Base-by-base conservation (phyloP, 441 rosid genomes). In the Syzygium syzygioides region DNA sequence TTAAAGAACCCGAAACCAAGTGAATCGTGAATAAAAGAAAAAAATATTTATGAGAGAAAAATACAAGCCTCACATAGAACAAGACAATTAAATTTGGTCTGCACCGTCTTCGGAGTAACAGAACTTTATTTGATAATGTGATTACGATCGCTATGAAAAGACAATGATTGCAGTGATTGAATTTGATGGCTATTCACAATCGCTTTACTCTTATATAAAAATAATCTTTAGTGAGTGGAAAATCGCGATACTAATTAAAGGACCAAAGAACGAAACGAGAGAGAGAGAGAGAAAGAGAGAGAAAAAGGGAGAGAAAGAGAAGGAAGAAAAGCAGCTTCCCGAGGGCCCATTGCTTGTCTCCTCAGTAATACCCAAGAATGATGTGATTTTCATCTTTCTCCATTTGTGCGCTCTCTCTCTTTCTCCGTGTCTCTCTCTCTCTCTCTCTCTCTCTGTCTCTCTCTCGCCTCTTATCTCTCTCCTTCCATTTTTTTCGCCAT, bases 321-420 rank as follows among this genome's bases (percentile, higher is more conserved):
- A 79, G 84, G 56, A 66, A 76, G 79, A 28, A 87, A 52, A 87
- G 84, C 62, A 87, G 83, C 84, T 87, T 87, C 88, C 30, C 54
- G 8, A n/a, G 88, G 88, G 59, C 87, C 88, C 88, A 66, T 66
- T 87, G 5, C 84, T 52, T 87, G 88, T 87, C 88, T 66, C 88
- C 88, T 66, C n/a, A 76, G 83, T 41, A 76, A 76, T 76, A 41
- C 83, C 83, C 83, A 6, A 20, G 83, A 76, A 53, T 87, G 93
- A 92, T 91, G 92, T 94, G 93, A 93, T 90, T 90, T 93, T 91
- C 91, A 79, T 89, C 93, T 91, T 90, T 89, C 91, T 88, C 91
- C 90, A 88, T 90, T 88, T 45, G 91, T 85, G 55, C 59, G 7
- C 26, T 18, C 79, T 86, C 86, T 87, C 87, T 86, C 89, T 88